phyloP scores from a whole-genome alignment of 176 grass and related monocot species.

The Panicum miliaceum region DNA sequence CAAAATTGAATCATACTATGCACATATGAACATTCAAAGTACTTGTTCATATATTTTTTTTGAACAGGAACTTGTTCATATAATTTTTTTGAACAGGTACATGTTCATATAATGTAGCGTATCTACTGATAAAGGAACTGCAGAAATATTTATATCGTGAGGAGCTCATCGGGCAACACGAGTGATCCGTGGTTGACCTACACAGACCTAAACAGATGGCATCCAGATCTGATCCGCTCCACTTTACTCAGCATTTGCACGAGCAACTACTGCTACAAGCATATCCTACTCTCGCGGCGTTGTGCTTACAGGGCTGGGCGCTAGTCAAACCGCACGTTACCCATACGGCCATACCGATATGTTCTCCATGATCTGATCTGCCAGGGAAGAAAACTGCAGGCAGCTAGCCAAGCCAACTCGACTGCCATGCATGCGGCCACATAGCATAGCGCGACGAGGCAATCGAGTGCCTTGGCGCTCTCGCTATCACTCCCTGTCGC shows the following conservation, averaged over 20 bases:
- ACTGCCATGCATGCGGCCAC: neutral
- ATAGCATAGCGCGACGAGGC: neutral
- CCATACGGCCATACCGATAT: neutral
- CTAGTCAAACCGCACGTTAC: neutral
- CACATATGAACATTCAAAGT: neutral
- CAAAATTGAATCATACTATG: neutral
- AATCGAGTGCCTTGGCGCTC: constrained; percentile 33
- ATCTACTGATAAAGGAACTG: neutral
- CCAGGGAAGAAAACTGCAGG: neutral
- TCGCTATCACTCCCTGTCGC: constrained; percentile 29
- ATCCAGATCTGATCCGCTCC: neutral
- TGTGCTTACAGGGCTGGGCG: neutral
- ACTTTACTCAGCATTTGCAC: neutral
- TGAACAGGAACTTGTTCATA: too few relatives aligned
- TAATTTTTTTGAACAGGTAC: too few relatives aligned
- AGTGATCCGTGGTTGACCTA: neutral
- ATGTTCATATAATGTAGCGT: neutral
- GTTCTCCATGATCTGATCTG: neutral
- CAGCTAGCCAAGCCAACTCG: neutral
- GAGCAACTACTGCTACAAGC: neutral
- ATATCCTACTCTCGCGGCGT: too few relatives aligned
- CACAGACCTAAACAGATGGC: constrained; percentile 1
- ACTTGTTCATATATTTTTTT: too few relatives aligned
- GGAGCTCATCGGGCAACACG: neutral
- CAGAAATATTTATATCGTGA: too few relatives aligned